Conservation (phyloP, 2,329 filamentous ascomycete species). For the Ascochyta lentis region DNA sequence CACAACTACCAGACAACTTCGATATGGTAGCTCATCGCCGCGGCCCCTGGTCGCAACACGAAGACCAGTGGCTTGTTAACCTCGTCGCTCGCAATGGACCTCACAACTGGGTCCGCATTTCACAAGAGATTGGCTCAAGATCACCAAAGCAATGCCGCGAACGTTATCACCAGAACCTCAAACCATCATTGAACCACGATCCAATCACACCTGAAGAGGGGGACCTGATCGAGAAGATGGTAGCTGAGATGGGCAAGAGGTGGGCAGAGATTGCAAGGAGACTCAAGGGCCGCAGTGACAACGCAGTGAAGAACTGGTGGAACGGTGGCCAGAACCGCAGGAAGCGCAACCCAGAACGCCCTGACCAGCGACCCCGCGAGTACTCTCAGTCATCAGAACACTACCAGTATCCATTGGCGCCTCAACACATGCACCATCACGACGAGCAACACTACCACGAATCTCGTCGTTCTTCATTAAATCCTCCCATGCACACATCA, state of each 20-base stretch:
- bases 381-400: constrained; percentile 42
- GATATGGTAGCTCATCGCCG: constrained; percentile 66
- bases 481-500: constrained; percentile 35
- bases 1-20: constrained; percentile 15
- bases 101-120: constrained; percentile 90
- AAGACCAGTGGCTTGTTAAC: constrained; percentile 74
- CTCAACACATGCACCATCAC: constrained; percentile 32
- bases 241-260: constrained; percentile 78
- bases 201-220: constrained; percentile 81
- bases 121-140: constrained; percentile 74
- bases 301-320: constrained; percentile 98
- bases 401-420: constrained; percentile 38
- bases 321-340: constrained; percentile 90
- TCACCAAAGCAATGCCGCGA: constrained; percentile 96
- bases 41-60: constrained; percentile 82
- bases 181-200: constrained; percentile 78
- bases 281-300: constrained; percentile 86
- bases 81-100: constrained; percentile 75
- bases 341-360: constrained; percentile 51
- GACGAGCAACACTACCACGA: constrained; percentile 40
- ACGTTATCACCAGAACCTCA: constrained; percentile 92
- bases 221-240: constrained; percentile 75
- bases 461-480: constrained; percentile 39
- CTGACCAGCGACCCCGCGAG: constrained; percentile 34
- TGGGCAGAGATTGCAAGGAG: constrained; percentile 92